phyloP scores from a whole-genome alignment of 768 basidiomycete species.

The Rhodotorula kratochvilovae region DNA sequence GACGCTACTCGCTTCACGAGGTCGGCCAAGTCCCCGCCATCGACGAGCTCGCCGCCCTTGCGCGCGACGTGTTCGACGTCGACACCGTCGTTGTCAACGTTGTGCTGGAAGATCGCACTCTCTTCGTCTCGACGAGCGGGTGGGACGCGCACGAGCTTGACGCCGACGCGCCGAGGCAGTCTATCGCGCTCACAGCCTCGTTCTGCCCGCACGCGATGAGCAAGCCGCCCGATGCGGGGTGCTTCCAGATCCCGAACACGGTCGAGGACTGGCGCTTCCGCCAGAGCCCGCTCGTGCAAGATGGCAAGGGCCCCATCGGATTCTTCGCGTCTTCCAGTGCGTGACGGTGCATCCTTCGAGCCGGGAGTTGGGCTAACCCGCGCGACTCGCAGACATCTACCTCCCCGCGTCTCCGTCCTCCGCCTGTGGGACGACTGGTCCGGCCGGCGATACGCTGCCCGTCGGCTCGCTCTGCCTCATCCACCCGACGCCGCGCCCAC shows the following conservation, averaged over 20 bases:
- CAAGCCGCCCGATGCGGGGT: neutral
- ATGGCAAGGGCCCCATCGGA: neutral
- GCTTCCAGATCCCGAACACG: neutral
- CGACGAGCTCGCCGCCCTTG: neutral
- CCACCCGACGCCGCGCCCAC: neutral
- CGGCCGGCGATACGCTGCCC: neutral
- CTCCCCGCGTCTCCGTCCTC: neutral
- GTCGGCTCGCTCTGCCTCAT: slow-evolving; percentile 5
- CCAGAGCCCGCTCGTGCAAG: neutral
- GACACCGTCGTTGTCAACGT: neutral
- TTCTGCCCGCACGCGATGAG: slow-evolving; percentile 9
- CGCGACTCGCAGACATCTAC: neutral
- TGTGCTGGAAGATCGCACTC: neutral
- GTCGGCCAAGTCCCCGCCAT: neutral
- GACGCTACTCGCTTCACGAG: neutral
- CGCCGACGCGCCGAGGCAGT: neutral
- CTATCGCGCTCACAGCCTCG: too few relatives aligned
- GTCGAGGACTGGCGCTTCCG: slow-evolving; percentile 1
- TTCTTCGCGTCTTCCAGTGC: slow-evolving; percentile 5
- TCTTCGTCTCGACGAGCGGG: neutral
- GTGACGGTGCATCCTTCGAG: neutral
- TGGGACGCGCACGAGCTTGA: neutral
- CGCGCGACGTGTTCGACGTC: slow-evolving; percentile 1
- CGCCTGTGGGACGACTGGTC: too few relatives aligned
- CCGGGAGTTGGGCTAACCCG: neutral